phyloP scores from a whole-genome alignment of 257 asterid species.

The Gentiana macrophylla region DNA sequence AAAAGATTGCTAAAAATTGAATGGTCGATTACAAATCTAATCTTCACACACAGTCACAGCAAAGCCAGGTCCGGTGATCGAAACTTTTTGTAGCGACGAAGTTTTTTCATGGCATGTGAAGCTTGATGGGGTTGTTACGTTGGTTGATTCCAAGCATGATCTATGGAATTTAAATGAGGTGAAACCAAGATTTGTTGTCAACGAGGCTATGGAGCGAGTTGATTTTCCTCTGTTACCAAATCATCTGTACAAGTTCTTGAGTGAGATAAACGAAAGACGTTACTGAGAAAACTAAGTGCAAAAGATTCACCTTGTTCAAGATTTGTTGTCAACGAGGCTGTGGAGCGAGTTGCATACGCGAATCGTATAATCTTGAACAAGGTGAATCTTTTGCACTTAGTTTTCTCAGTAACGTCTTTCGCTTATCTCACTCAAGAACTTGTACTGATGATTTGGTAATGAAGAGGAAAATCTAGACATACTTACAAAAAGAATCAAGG shows the following conservation, averaged over 20 bases:
- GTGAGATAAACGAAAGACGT: too few species aligned
- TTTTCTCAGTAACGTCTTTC: too few species aligned
- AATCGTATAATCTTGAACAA: slow-evolving; percentile 85
- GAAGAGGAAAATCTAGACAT: slow-evolving; percentile 60
- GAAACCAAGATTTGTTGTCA: slow-evolving; percentile 93
- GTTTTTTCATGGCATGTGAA: slow-evolving; percentile 69
- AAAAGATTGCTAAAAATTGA: too few species aligned
- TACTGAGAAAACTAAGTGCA: too few species aligned
- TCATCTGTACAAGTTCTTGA: too few species aligned
- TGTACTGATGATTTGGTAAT: slow-evolving; percentile 73
- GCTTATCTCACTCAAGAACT: slow-evolving; percentile 18
- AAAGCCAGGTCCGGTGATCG: slow-evolving; percentile 97
- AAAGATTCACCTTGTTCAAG: too few species aligned
- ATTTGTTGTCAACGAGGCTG: too few species aligned
- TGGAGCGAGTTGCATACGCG: slow-evolving; percentile 95
- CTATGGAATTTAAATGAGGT: slow-evolving; percentile 69
- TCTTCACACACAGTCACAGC: too few species aligned
- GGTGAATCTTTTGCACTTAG: slow-evolving; percentile 22
- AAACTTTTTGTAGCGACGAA: slow-evolving; percentile 85
- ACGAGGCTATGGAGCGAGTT: slow-evolving; percentile 94
- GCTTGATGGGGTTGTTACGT: slow-evolving; percentile 95
- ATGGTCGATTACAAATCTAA: too few species aligned
- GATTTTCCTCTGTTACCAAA: too few species aligned
- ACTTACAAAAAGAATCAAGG: slow-evolving; percentile 65
- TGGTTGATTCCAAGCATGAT: slow-evolving; percentile 79